These are phyloP conservation scores for Fusarium circinatum DNA, from an alignment of 2,329 filamentous ascomycete genomes.

Conservation along the genomic window DNA sequence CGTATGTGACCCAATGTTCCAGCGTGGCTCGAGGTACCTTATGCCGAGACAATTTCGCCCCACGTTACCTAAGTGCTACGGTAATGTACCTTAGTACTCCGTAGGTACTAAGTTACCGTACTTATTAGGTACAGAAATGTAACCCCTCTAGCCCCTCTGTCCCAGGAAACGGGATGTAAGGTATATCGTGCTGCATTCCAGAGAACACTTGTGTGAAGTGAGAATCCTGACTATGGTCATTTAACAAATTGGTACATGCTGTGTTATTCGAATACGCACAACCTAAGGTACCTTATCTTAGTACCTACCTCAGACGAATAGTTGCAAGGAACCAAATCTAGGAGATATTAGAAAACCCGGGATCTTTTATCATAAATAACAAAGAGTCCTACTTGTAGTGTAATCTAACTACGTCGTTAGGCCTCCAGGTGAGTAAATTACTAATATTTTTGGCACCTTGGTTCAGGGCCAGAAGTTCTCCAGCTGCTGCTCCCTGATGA, in stretches of 20 bases:
- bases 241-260: neutral
- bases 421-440: neutral
- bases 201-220: neutral
- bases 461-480: neutral
- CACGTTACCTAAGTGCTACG: neutral
- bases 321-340: neutral
- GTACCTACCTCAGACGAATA: neutral
- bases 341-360: neutral
- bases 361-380: neutral
- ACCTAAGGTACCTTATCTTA: neutral
- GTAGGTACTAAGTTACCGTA: too few relatives aligned
- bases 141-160: constrained; percentile 1
- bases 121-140: neutral
- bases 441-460: neutral
- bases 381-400: neutral
- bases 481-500: neutral
- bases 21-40: neutral
- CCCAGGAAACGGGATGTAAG: neutral
- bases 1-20: neutral
- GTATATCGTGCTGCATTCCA: neutral
- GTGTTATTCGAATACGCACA: neutral
- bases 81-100: neutral
- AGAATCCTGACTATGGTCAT: neutral
- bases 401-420: neutral
- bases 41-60: constrained; percentile 17